Evolutionary conservation across 1,139 yeast species (phyloP).

Genomic region (Sugiyamaella novakii): DNA sequence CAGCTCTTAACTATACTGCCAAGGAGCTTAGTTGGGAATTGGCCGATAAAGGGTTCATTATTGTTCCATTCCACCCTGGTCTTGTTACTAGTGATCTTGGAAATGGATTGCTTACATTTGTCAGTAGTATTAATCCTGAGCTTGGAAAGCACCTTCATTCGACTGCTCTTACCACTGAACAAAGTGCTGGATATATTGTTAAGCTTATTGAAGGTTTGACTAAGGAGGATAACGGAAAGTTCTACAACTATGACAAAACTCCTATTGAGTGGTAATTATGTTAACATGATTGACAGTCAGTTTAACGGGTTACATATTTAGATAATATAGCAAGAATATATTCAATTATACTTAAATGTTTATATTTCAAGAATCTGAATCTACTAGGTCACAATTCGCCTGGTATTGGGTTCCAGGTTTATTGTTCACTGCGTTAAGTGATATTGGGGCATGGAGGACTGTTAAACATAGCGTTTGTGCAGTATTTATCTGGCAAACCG

Average conservation of each 20-base stretch:
- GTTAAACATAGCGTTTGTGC: no score
- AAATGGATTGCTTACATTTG: constrained; percentile 5
- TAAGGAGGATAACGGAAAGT: constrained; percentile 22
- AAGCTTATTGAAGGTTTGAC: constrained; percentile 19
- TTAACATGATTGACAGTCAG: no score
- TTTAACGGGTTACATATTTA: no score
- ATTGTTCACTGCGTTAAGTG: no score
- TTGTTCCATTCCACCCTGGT: constrained; percentile 43
- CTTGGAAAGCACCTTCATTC: neutral
- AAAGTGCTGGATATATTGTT: constrained; percentile 21
- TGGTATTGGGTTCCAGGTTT: no score
- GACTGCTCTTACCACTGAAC: constrained; percentile 8
- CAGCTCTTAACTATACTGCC: constrained; percentile 21
- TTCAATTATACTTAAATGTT: no score
- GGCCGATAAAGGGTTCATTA: constrained; percentile 33
- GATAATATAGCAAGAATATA: no score
- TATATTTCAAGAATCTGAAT: no score
- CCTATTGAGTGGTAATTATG: constrained; percentile 8
- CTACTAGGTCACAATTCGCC: no score
- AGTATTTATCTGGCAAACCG: no score
- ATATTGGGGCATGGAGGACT: no score
- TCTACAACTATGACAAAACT: constrained; percentile 22
- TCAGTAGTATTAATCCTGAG: constrained; percentile 10
- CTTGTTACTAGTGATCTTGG: constrained; percentile 40
- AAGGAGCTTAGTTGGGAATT: constrained; percentile 26